These are phyloP conservation scores for Pezicula carpinea DNA, from an alignment of 2,329 filamentous ascomycete species.

Conservation along the genomic window DNA sequence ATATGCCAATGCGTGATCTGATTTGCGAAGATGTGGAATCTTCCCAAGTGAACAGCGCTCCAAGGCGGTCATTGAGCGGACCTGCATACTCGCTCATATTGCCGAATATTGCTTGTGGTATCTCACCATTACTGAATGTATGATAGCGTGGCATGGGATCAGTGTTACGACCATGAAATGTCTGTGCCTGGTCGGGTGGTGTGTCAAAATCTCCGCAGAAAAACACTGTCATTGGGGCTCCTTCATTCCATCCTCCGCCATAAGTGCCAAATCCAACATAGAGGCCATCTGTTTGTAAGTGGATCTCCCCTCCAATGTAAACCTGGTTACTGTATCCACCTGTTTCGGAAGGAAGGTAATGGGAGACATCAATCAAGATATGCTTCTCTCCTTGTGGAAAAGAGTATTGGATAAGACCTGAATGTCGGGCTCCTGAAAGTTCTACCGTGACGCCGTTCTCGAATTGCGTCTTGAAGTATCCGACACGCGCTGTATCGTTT, in stretches of 20 bases:
- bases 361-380: conserved; percentile 44
- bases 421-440: conserved; percentile 43
- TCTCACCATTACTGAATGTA: conserved; percentile 6
- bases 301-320: conserved; percentile 40
- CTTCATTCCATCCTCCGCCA: conserved; percentile 34
- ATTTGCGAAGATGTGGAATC: conserved; percentile 29
- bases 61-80: conserved; percentile 39
- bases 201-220: conserved; percentile 57
- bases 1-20: conserved; percentile 31
- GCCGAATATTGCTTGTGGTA: conserved; percentile 6
- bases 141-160: conserved; percentile 28
- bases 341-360: conserved; percentile 38
- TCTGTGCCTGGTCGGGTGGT: conserved; percentile 34
- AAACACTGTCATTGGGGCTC: conserved; percentile 40
- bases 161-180: conserved; percentile 38
- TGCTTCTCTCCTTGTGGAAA: conserved; percentile 36
- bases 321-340: conserved; percentile 38
- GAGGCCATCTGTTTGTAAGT: conserved; percentile 32
- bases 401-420: conserved; percentile 46
- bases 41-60: conserved; percentile 44
- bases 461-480: conserved; percentile 48
- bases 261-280: conserved; percentile 44
- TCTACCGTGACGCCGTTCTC: conserved; percentile 44
- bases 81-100: conserved; percentile 14
- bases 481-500: conserved; percentile 42